phyloP scores from a whole-genome alignment of 345 rosid species.

The Lepidium aucheri region DNA sequence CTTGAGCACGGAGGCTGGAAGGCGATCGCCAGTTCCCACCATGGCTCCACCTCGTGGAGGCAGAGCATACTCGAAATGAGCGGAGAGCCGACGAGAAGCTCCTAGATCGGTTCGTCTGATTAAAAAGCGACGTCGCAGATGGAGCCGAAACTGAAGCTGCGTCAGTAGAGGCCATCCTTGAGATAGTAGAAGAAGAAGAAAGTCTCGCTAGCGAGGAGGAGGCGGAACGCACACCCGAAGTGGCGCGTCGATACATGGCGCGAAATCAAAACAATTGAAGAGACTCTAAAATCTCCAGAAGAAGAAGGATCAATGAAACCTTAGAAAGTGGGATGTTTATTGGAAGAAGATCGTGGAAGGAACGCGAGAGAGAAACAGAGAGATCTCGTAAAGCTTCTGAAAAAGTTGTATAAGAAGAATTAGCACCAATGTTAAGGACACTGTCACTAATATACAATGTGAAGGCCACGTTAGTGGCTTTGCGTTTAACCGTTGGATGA shows the following conservation, averaged over 20 bases:
- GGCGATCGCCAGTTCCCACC: constrained; percentile 33
- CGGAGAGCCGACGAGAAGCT: constrained; percentile 36
- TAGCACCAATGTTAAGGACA: background rate
- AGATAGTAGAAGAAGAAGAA: constrained; percentile 30
- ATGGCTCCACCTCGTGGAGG: constrained; percentile 35
- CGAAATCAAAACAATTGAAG: background rate
- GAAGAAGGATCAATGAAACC: background rate
- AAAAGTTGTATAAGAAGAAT: background rate
- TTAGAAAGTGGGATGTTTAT: background rate
- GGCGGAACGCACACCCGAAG: constrained; percentile 34
- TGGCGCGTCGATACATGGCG: constrained; percentile 27
- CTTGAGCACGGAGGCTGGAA: constrained; percentile 38
- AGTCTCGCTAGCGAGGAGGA: constrained; percentile 26
- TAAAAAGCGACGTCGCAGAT: constrained; percentile 10
- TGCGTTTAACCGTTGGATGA: constrained; percentile 13
- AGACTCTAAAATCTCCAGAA: background rate
- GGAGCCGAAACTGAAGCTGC: constrained; percentile 15
- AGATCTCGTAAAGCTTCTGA: background rate
- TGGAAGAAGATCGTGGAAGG: constrained; percentile 6
- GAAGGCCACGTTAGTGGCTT: background rate
- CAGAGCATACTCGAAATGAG: constrained; percentile 29
- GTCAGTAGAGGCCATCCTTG: constrained; percentile 12
- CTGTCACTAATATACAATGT: constrained; percentile 11
- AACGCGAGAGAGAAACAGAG: background rate
- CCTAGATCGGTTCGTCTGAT: constrained; percentile 24